Evolutionary conservation across 2,329 filamentous ascomycete genomes (phyloP).

Genomic region (Meredithiella fracta): DNA sequence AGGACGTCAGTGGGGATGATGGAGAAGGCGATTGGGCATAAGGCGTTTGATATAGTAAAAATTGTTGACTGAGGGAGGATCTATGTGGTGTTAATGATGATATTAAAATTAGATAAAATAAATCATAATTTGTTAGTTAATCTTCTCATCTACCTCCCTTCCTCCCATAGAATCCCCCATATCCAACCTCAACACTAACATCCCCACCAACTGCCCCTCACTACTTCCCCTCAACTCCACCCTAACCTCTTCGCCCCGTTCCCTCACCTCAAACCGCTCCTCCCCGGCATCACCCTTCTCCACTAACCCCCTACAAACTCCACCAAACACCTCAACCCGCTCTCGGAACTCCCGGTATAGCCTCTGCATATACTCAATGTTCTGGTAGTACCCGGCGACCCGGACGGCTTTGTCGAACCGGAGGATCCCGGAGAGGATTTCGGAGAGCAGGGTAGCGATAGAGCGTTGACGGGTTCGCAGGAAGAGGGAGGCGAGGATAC

Average conservation of each 20-base stretch:
- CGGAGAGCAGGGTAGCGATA: conserved; percentile 55
- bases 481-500: conserved; percentile 57
- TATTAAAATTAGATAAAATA: too few relatives aligned
- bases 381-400: conserved; percentile 23
- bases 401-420: conserved; percentile 43
- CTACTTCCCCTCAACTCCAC: conserved; percentile 23
- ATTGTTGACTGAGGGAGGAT: conserved; percentile 31
- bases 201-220: conserved; percentile 46
- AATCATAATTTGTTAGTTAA: too few relatives aligned
- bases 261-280: conserved; percentile 18
- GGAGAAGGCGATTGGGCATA: conserved; percentile 34
- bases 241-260: conserved; percentile 21
- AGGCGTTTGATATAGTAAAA: conserved; percentile 38
- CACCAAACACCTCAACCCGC: conserved; percentile 59
- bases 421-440: conserved; percentile 58
- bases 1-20: conserved; percentile 23
- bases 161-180: too few relatives aligned
- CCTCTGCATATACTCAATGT: conserved; percentile 20
- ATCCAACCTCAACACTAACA: conserved; percentile 48
- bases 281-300: conserved; percentile 39
- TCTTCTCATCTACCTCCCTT: too few relatives aligned
- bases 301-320: conserved; percentile 49
- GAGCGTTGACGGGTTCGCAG: conserved; percentile 60
- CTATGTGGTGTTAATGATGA: too few relatives aligned
- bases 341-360: conserved; percentile 52